Evolutionary conservation across 176 grass and related monocot species (phyloP).

Genomic region (Dendrocalamus sinicus): DNA sequence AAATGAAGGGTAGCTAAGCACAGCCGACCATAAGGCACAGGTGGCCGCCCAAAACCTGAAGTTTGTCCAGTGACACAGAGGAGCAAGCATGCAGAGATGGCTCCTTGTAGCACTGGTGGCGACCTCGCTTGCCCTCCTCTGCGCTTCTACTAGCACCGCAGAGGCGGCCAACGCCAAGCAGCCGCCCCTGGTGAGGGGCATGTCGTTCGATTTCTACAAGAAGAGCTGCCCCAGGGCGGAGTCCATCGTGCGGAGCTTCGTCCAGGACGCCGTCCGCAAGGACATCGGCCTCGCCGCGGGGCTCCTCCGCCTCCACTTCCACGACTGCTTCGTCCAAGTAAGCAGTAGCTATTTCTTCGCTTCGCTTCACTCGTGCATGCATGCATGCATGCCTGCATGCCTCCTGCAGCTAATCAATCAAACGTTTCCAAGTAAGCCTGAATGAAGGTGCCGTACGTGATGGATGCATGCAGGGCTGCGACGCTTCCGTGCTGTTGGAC

Average conservation of each 20-base stretch:
- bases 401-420: too few relatives aligned
- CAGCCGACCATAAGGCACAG: background rate
- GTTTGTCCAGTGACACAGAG: background rate
- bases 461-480: constrained; percentile 58
- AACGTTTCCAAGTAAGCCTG: too few relatives aligned
- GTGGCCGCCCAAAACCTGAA: too few relatives aligned
- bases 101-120: background rate
- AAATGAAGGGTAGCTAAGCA: background rate
- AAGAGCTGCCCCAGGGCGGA: constrained; percentile 51
- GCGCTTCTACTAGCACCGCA: background rate
- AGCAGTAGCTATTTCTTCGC: constrained; percentile 52
- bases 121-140: background rate
- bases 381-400: background rate
- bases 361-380: constrained; percentile 9
- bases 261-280: constrained; percentile 35
- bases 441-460: background rate
- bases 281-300: constrained; percentile 66
- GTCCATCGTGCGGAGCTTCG: constrained; percentile 45
- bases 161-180: background rate
- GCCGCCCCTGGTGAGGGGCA: constrained; percentile 39
- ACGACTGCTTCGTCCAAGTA: constrained; percentile 91
- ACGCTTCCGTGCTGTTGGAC: constrained; percentile 68
- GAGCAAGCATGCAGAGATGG: background rate
- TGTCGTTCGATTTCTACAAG: constrained; percentile 64
- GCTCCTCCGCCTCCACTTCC: constrained; percentile 84